Base-by-base conservation (phyloP, 2,329 filamentous ascomycete species). In the Colletotrichum nymphaeae region DNA sequence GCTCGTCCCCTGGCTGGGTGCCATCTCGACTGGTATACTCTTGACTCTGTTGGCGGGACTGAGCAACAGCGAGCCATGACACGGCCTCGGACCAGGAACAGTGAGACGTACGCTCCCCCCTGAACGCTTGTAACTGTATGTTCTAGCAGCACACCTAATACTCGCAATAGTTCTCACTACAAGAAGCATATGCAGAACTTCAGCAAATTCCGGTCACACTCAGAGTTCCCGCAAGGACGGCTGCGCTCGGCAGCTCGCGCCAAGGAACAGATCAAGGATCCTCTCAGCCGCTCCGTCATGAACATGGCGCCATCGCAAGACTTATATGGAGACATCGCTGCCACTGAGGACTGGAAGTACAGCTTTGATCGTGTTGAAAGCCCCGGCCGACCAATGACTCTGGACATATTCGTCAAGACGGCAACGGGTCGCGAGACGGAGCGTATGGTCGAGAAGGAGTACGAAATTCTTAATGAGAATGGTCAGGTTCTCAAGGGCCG, bases 361-460 rank as follows among this genome's bases (percentile, higher is more conserved):
- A 84, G 81, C 77, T 87, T 84, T 75, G 85, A 87, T 77, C 78
- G 79, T 62, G 67, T 75, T 22, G 82, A 84, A 59, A 82, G 81
- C 6, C 85, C 85, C 0, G 81, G 81, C 56, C 78, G 78, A 68
- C 80, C 83, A 3, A 74, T 86, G 63, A 81, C 84, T 11, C 82
- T 87, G 1, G 82, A 83, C 19, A 75, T 82, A 30, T 84, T 83
- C 65, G 76, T 84, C 69, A 84, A 83, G 69, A 81, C 78, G 12
- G 7, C 37, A 69, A 80, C 66, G 75, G 81, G 77, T 2, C 77
- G 80, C 3, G 84, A 82, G 63, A 87, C 84, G 37, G 85, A 87
- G 78, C 83, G 81, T 75, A 78, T 86, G 63, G 82, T 87, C 55
- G 84, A 86, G 79, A 84, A 84, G 76, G 86, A 87, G 78, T 87